Percentiles rank a stretch among this genome's conserved stretches.
phyloP scores from a whole-genome alignment of 2,329 filamentous ascomycete genomes.

The Drechslerella stenobrocha region DNA sequence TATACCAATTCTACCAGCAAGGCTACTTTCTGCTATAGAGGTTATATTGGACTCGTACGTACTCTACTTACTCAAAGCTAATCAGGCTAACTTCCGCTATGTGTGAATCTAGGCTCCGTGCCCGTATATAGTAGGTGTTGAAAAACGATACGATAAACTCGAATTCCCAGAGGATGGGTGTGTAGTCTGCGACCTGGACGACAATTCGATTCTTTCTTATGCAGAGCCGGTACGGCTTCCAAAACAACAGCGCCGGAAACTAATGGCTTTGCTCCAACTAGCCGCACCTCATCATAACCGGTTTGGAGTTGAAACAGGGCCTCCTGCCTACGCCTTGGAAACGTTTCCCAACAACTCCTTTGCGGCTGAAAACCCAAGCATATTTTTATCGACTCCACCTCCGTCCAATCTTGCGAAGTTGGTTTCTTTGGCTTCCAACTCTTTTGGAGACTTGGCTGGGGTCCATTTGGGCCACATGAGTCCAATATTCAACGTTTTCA shows the following conservation, averaged over 20 bases:
- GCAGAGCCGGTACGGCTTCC: conserved; percentile 76
- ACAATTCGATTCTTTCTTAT: conserved; percentile 85
- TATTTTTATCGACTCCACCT: conserved; percentile 73
- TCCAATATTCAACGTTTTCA: conserved; percentile 88
- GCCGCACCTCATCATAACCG: conserved; percentile 87
- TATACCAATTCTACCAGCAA: conserved; percentile 85
- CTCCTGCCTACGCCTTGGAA: conserved; percentile 89
- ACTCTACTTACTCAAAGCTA: not conserved
- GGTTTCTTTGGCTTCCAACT: conserved; percentile 84
- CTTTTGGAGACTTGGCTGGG: conserved; percentile 72
- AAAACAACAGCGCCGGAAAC: conserved; percentile 84
- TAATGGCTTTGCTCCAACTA: conserved; percentile 81
- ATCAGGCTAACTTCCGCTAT: not conserved
- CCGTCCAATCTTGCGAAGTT: conserved; percentile 78
- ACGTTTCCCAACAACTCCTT: conserved; percentile 89
- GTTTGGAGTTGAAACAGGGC: conserved; percentile 82
- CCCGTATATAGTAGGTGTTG: conserved; percentile 94
- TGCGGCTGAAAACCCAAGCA: conserved; percentile 77
- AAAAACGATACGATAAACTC: conserved; percentile 82
- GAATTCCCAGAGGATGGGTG: conserved; percentile 93
- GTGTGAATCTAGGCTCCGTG: conserved; percentile 74
- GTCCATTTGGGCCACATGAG: conserved; percentile 60
- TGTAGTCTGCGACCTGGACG: conserved; percentile 89
- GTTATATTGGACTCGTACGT: conserved; percentile 12
- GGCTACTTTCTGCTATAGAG: conserved; percentile 80